Base-by-base conservation (phyloP, 805 yeast species). In the Cyberlindnera maritima region DNA sequence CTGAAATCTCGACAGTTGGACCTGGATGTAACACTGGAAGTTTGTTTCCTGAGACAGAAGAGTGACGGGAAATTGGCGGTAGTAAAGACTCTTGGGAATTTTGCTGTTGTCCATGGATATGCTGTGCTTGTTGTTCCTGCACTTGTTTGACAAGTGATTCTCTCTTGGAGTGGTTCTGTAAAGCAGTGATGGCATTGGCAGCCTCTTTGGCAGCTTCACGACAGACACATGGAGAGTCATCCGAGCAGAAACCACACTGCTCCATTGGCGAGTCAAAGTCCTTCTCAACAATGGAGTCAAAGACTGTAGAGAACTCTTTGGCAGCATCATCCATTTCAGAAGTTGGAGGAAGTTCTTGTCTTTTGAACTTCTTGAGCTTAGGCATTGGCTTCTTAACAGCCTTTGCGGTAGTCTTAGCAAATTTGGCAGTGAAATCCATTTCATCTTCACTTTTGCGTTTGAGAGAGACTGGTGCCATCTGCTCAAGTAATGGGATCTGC, bases 241-340 rank as follows among this genome's bases (percentile, higher is more conserved):
- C 96, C 0, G 96, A 80, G 61, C 98, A 92, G 65, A 92, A 91
- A 0, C 98, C 98, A 66, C 98, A 92, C 48, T 85, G 80, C 54
- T 87, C 95, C 49, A 74, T 72, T 7, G 80, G 77, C 1, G 79
- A 76, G 33, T 66, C 66, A 41, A 75, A 79, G 49, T 73, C 68
- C 47, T 72, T 70, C 19, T 57, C 62, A 2, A 52, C 51, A 15
- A 58, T 49, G 15, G 50, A 44, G 18, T 56, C 64, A 31, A 50
- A 55, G 13, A 51, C 53, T 9, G 47, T 50, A 12, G 56, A 46
- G 41, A 53, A 57, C 23, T 54, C 60, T n/a, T 48, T 49, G 2
- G 56, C 47, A 1, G 44, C 35, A 13, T 56, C 59, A 12, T 54
- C 36, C 19, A 18, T 17, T 8, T 17, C 19, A 44, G 36, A 3